These are phyloP conservation scores for Phellopilus nigrolimitatus DNA, from an alignment of 1,284 basidiomycete genomes.

Conservation along the genomic window DNA sequence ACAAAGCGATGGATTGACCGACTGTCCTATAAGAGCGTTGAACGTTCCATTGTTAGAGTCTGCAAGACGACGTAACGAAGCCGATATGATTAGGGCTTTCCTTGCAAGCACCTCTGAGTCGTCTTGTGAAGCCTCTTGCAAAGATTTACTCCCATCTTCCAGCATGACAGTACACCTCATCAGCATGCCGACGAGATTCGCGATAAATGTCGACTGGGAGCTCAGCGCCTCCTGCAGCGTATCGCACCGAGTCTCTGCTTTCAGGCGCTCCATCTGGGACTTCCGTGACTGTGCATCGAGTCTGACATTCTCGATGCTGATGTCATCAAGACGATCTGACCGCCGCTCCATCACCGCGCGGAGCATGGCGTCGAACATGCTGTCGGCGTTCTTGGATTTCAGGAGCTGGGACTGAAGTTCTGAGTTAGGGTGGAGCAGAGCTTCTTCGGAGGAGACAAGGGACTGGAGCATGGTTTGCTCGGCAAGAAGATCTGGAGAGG, in stretches of 20 bases:
- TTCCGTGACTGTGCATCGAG: constrained; percentile 64
- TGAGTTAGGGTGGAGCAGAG: constrained; percentile 56
- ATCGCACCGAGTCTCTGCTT: constrained; percentile 66
- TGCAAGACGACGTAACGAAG: constrained; percentile 49
- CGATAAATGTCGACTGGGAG: constrained; percentile 63
- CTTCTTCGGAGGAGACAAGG: constrained; percentile 70
- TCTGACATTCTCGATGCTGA: constrained; percentile 66
- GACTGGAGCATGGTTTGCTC: constrained; percentile 70
- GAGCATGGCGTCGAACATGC: constrained; percentile 81
- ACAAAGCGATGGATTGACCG: constrained; percentile 48
- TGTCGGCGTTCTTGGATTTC: constrained; percentile 68
- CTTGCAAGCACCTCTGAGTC: constrained; percentile 37
- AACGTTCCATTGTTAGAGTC: constrained; percentile 67
- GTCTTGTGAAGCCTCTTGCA: constrained; percentile 44
- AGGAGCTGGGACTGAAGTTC: constrained; percentile 56
- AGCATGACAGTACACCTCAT: constrained; percentile 74
- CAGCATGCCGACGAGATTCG: constrained; percentile 73
- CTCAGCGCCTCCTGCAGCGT: constrained; percentile 61
- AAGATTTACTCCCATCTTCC: constrained; percentile 55
- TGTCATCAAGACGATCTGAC: constrained; percentile 76
- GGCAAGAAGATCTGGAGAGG: constrained; percentile 60
- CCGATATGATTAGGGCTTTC: constrained; percentile 42
- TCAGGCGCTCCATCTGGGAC: constrained; percentile 68
- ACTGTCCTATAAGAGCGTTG: constrained; percentile 58
- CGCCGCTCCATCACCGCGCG: constrained; percentile 75